These are phyloP conservation scores for Eucalyptus erythrocorys DNA, from an alignment of 345 rosid species.

Conservation along the genomic window DNA sequence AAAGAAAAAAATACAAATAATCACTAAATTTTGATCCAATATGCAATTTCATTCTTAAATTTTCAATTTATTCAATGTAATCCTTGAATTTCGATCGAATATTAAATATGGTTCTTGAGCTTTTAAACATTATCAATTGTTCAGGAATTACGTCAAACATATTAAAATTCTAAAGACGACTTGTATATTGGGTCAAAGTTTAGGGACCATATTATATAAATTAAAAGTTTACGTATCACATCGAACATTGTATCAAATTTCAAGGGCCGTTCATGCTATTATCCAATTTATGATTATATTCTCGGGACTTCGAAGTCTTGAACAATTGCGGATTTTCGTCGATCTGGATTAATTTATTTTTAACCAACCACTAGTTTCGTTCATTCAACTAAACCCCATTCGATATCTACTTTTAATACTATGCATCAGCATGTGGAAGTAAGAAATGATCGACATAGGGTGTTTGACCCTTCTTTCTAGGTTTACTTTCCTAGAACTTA, in stretches of 20 bases:
- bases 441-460: not conserved
- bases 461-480: not conserved
- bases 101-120: not conserved
- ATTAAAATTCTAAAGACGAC: not conserved
- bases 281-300: not conserved
- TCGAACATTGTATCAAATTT: not conserved
- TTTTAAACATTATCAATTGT: not conserved
- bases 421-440: not conserved
- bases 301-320: not conserved
- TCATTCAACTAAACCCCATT: not conserved
- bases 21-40: not conserved
- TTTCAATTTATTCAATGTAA: not conserved
- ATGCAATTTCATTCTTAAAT: not conserved
- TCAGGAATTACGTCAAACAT: not conserved
- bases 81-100: not conserved
- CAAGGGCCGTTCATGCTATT: not conserved
- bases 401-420: not conserved
- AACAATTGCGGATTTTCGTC: not conserved
- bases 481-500: not conserved
- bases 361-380: not conserved
- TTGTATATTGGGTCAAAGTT: not conserved
- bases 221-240: fast-evolving
- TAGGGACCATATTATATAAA: fast-evolving
- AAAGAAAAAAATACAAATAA: not conserved
- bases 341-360: not conserved